Evolutionary conservation across 345 rosid species (phyloP), one percentile per base, ranked within the genome.

Genomic region (Syzygium aromaticum): DNA sequence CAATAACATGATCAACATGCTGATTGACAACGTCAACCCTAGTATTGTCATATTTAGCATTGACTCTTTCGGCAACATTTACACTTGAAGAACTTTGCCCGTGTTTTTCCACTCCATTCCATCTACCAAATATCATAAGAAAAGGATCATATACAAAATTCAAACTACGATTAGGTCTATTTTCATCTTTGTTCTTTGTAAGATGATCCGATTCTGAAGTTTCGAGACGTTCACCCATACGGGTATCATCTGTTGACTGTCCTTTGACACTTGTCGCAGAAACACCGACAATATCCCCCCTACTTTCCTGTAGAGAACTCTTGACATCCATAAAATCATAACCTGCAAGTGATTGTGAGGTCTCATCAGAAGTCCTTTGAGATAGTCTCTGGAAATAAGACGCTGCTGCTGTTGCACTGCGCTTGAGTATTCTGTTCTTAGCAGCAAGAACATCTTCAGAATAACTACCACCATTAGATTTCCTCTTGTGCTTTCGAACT

Each of bases 351-450:
- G 91, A 78, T 63, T 77, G 88, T 56, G 92, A 91, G 87, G 91
- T 90, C 87, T 92, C 94, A 52, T 87, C 89, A 63, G 86, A 87
- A 87, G 91, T 91, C 84, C 87, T 90, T 90, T 86, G 90, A 22
- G 94, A 93, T 83, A 91, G 85, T 86, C 91, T 86, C 86, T 90
- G 93, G 90, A 94, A 97, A 94, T 95, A 96, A 59, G 92, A 91
- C 85, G 85, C 84, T 21, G 98, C 98, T 59, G 95, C 97, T 38
- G 92, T 89, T 77, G 98, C 97, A 91, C 98, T 95, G 73, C 95
- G 94, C 88, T 93, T 94, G 84, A 95, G 96, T 89, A 97, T 92
- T 89, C 95, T 91, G 88, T 91, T 95, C 93, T 96, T 97, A 78
- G 96, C 90, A 77, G 93, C 88, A 80, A 92, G 77, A 88, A 90